Conservation (phyloP, 1,139 yeast species). For the Nakaseomyces kungkrabaensis region DNA sequence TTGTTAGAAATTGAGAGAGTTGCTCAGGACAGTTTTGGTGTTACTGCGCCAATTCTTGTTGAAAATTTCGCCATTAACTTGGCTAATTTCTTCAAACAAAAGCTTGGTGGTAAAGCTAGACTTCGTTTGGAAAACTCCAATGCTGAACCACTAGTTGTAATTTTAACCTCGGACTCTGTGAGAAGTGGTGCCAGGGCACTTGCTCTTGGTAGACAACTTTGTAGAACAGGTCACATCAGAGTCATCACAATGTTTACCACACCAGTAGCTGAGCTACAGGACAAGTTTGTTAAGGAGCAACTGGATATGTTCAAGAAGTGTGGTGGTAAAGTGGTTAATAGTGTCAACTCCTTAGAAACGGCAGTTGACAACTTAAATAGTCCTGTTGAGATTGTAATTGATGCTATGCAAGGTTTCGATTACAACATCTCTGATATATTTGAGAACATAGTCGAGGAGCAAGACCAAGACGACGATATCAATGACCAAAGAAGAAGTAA, state of each 20-base stretch:
- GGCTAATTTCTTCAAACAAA: conserved; percentile 46
- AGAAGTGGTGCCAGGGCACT: conserved; percentile 68
- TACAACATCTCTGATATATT: conserved; percentile 44
- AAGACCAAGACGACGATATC: conserved; percentile 23
- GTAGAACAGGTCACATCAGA: conserved; percentile 51
- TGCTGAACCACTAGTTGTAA: conserved; percentile 65
- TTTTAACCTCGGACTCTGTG: conserved; percentile 58
- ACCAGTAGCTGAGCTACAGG: conserved; percentile 15
- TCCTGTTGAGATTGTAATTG: conserved; percentile 70
- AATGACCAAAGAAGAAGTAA: conserved; percentile 9
- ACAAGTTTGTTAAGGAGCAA: conserved; percentile 33
- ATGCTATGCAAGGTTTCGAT: conserved; percentile 78
- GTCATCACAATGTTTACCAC: conserved; percentile 36
- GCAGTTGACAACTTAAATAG: conserved; percentile 44
- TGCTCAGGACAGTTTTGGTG: conserved; percentile 43
- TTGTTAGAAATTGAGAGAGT: conserved; percentile 67
- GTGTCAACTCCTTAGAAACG: conserved; percentile 30
- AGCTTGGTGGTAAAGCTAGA: conserved; percentile 61
- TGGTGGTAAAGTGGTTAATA: conserved; percentile 44
- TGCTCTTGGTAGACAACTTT: conserved; percentile 69
- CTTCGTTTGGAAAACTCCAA: conserved; percentile 56
- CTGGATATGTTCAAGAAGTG: conserved; percentile 43
- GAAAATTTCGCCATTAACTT: conserved; percentile 70
- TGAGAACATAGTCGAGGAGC: conserved; percentile 36
- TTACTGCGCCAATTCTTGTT: conserved; percentile 40